These are phyloP conservation scores for Agroathelia rolfsii DNA, from an alignment of 1,284 basidiomycete genomes.

Conservation along the genomic window DNA sequence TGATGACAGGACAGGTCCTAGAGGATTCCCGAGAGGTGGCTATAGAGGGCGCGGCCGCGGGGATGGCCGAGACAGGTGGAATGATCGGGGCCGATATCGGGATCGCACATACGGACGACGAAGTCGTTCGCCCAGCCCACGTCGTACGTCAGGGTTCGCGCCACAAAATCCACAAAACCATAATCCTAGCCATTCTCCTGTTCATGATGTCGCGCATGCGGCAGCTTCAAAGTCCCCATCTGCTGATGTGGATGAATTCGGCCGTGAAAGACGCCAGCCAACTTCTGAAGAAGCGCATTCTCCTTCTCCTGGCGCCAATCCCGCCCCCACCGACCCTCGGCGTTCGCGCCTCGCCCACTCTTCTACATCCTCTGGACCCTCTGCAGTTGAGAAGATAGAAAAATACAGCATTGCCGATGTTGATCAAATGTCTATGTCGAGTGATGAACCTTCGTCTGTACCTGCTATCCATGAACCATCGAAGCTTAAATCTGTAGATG, in stretches of 20 bases:
- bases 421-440: conserved; percentile 40
- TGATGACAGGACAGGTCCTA: conserved; percentile 26
- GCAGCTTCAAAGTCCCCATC: conserved; percentile 18
- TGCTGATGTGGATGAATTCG: conserved; percentile 66
- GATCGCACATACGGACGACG: conserved; percentile 32
- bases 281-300: conserved; percentile 27
- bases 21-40: conserved; percentile 38
- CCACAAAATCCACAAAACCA: conserved; percentile 40
- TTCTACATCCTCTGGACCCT: conserved; percentile 26
- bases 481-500: conserved; percentile 34
- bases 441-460: conserved; percentile 30
- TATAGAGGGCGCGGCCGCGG: conserved; percentile 35
- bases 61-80: conserved; percentile 38
- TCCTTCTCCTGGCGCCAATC: conserved; percentile 22
- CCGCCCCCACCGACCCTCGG: conserved; percentile 21
- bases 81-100: conserved; percentile 39
- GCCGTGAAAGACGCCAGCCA: conserved; percentile 57
- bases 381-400: conserved; percentile 26
- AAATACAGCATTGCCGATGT: too few relatives aligned
- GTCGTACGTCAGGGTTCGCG: conserved; percentile 36
- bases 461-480: conserved; percentile 37
- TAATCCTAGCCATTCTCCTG: conserved; percentile 43
- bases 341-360: conserved; percentile 17
- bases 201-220: conserved; percentile 14
- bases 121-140: conserved; percentile 66